Evolutionary conservation across 345 rosid species (phyloP), one percentile per base, ranked within the genome.

Genomic region (Orychophragmus violaceus): DNA sequence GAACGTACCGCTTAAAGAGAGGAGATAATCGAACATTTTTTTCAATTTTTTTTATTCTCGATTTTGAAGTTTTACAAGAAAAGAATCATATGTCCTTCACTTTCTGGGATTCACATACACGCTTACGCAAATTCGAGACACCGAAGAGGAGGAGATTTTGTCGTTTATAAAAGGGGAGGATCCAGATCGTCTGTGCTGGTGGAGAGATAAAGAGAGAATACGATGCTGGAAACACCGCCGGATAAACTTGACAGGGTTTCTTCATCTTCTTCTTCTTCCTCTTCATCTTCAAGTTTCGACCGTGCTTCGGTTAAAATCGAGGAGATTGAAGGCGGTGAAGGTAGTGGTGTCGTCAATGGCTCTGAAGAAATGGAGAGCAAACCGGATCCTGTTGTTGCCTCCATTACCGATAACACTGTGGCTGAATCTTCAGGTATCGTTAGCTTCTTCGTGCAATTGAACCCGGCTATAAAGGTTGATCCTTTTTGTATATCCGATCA

Each of bases 191-290:
- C 46, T 14, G 1, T 69, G 53, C 61, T 69, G 59, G 35, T 71
- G 19, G 69, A 39, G 36, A 32, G 13, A 68, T 17, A 72, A 59
- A 45, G 64, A 55, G 39, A 59, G 64, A 46, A 48, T 33, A 73
- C 33, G 74, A 86, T 81, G 88, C 81, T 74, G 62, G 85, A 81
- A 25, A 68, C 8, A 36, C 71, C 85, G 22, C 77, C 72, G 72
- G 85, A 56, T 62, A 75, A 74, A 41, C 79, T 69, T 12, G 70
- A 58, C 54, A 79, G 28, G 67, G 62, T 17, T 49, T 39, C 72
- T 30, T 65, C 76, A 0, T 60, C 77, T 4, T 74, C 72, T 22
- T 77, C 79, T 14, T 76, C 79, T 8, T 58, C 78, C 0, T 76
- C 85, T 0, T 74, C 78, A 24, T 72, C 85, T 8, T 78, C 83